Evolutionary conservation across 1,284 basidiomycete genomes (phyloP).

Genomic region (Fomitopsis pinicola): DNA sequence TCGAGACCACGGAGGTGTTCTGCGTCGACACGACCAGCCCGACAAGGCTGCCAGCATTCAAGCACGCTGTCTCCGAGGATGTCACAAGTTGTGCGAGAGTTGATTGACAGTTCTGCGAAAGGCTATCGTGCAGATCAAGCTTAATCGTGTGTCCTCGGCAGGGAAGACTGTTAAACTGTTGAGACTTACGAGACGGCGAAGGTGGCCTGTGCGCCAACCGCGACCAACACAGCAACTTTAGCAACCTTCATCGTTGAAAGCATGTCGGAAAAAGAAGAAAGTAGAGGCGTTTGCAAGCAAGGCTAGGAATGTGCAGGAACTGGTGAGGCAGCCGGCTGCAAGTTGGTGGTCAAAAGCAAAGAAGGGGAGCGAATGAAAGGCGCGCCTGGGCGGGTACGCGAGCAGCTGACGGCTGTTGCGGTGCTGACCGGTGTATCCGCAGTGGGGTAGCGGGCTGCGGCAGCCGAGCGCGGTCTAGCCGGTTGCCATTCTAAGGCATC

Average conservation of each 20-base stretch:
- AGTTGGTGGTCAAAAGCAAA: slow-evolving; percentile 2
- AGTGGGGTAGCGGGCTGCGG: background rate
- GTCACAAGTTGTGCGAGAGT: slow-evolving; percentile 33
- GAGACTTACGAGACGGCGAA: slow-evolving; percentile 13
- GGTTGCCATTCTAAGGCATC: background rate
- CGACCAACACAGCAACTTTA: slow-evolving; percentile 4
- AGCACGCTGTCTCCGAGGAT: slow-evolving; percentile 45
- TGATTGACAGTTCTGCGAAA: slow-evolving; percentile 36
- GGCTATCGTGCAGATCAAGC: slow-evolving; percentile 17
- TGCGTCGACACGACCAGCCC: slow-evolving; percentile 34
- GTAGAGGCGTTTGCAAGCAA: background rate
- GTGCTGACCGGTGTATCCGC: slow-evolving; percentile 1
- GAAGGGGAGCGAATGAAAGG: background rate
- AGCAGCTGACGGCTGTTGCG: slow-evolving; percentile 1
- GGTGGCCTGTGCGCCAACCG: slow-evolving; percentile 1
- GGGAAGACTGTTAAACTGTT: background rate
- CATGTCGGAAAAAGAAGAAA: slow-evolving; percentile 2
- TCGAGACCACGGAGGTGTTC: slow-evolving; percentile 44
- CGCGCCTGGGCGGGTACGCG: background rate
- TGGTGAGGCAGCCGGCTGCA: background rate
- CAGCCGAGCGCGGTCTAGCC: background rate
- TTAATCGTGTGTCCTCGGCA: slow-evolving; percentile 2
- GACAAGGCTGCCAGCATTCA: slow-evolving; percentile 46
- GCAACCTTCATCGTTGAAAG: slow-evolving; percentile 2
- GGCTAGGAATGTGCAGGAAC: background rate